Conservation (phyloP, 176 grass and related monocot species). For the Carex scoparia region DNA sequence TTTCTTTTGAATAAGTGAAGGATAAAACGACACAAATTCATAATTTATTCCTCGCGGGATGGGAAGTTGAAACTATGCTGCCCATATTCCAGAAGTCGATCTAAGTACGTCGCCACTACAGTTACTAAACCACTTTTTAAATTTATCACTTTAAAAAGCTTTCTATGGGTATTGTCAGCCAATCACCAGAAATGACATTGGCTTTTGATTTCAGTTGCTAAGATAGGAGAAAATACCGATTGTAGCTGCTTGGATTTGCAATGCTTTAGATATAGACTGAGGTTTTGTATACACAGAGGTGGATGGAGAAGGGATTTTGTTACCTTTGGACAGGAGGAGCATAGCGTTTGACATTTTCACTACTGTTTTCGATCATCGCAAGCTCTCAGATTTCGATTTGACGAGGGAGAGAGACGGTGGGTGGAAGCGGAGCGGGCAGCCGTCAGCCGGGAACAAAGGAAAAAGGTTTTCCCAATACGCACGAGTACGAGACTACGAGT, state of each 20-base stretch:
- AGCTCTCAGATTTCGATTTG: background rate
- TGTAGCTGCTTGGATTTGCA: background rate
- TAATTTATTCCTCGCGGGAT: background rate
- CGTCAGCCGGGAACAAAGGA: background rate
- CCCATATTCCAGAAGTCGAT: too few species aligned
- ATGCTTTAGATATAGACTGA: background rate
- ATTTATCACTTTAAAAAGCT: background rate
- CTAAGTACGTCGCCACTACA: background rate
- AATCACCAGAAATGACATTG: background rate
- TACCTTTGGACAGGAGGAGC: constrained; percentile 18
- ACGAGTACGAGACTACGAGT: too few species aligned
- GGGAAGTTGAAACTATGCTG: background rate
- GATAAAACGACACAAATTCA: background rate
- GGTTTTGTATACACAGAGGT: background rate
- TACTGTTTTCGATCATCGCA: constrained; percentile 17
- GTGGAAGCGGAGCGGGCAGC: background rate
- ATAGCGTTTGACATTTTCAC: constrained; percentile 14
- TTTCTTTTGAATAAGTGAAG: background rate
- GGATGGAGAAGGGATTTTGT: background rate
- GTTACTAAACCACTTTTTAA: background rate
- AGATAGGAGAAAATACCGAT: background rate
- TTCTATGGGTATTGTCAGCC: background rate
- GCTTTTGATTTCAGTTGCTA: background rate
- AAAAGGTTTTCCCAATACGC: background rate
- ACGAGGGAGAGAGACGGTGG: background rate